These are phyloP conservation scores for Pezicula carpinea DNA, from an alignment of 2,329 filamentous ascomycete species.

Conservation along the genomic window DNA sequence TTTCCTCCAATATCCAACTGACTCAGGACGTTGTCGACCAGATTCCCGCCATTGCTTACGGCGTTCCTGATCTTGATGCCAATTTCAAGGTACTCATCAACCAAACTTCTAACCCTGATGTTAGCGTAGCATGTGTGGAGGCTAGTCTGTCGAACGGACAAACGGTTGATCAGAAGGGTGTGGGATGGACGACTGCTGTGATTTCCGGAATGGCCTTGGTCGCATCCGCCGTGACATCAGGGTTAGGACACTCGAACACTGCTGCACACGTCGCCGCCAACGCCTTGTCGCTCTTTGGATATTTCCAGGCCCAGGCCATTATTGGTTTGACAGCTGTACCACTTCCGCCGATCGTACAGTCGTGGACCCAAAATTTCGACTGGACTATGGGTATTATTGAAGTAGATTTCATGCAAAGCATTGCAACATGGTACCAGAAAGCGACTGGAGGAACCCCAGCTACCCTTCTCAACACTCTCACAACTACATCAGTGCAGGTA, in stretches of 20 bases:
- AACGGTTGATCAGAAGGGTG: conserved; percentile 82
- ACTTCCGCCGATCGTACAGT: conserved; percentile 80
- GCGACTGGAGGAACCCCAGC: conserved; percentile 84
- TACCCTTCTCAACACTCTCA: conserved; percentile 69
- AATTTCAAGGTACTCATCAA: conserved; percentile 80
- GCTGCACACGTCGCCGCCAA: conserved; percentile 93
- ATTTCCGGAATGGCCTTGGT: conserved; percentile 80
- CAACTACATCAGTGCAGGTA: conserved; percentile 78
- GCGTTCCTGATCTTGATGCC: conserved; percentile 86
- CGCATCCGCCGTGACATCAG: conserved; percentile 83
- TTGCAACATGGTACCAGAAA: conserved; percentile 94
- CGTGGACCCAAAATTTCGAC: conserved; percentile 97
- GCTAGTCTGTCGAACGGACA: conserved; percentile 86
- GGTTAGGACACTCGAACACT: conserved; percentile 87
- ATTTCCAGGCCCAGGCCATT: conserved; percentile 92
- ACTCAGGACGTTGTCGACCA: conserved; percentile 49
- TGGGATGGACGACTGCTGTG: conserved; percentile 85
- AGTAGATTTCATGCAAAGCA: conserved; percentile 78
- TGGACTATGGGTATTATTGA: conserved; percentile 97
- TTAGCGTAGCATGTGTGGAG: conserved; percentile 79
- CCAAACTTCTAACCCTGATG: conserved; percentile 48
- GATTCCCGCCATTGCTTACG: conserved; percentile 82
- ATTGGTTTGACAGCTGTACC: conserved; percentile 77
- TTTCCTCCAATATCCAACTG: conserved; percentile 66
- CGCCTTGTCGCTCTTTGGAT: conserved; percentile 87